phyloP scores from a whole-genome alignment of 1,139 yeast species.

The Geotrichum australiense region DNA sequence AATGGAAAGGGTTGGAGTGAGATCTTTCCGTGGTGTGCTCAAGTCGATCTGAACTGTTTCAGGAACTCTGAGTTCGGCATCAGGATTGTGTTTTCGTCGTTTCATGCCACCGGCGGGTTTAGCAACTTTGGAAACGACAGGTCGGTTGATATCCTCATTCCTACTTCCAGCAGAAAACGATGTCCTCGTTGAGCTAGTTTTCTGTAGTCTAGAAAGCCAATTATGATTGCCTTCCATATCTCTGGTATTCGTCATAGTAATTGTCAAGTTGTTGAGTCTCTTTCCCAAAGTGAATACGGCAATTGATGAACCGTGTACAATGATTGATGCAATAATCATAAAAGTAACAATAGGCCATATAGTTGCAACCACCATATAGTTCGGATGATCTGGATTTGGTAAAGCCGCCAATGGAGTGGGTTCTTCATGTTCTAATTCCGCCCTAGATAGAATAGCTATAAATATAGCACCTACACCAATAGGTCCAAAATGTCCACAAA shows the following conservation, averaged over 20 bases:
- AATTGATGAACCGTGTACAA: constrained; percentile 94
- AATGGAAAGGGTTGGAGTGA: not conserved
- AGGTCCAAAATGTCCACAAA: constrained; percentile 97
- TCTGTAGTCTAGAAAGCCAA: constrained; percentile 86
- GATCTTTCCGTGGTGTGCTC: constrained; percentile 18
- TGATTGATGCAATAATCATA: constrained; percentile 74
- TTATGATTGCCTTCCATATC: constrained; percentile 58
- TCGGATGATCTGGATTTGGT: constrained; percentile 49
- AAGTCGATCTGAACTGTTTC: constrained; percentile 30
- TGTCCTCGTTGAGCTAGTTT: constrained; percentile 62
- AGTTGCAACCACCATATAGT: constrained; percentile 62
- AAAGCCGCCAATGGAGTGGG: constrained; percentile 54
- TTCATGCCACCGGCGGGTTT: constrained; percentile 77
- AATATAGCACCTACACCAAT: constrained; percentile 97
- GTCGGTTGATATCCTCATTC: not conserved
- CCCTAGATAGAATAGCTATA: constrained; percentile 78
- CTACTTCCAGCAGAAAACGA: constrained; percentile 47
- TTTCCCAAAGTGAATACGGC: constrained; percentile 89
- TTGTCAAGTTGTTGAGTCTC: constrained; percentile 83
- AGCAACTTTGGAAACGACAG: constrained; percentile 37
- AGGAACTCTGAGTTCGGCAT: constrained; percentile 23
- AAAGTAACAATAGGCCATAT: constrained; percentile 92
- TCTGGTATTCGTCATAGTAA: constrained; percentile 78
- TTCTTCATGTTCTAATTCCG: constrained; percentile 62
- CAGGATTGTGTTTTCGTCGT: constrained; percentile 37